phyloP scores from a whole-genome alignment of 495 filamentous ascomycete species.

The Haplographium delicatum region DNA sequence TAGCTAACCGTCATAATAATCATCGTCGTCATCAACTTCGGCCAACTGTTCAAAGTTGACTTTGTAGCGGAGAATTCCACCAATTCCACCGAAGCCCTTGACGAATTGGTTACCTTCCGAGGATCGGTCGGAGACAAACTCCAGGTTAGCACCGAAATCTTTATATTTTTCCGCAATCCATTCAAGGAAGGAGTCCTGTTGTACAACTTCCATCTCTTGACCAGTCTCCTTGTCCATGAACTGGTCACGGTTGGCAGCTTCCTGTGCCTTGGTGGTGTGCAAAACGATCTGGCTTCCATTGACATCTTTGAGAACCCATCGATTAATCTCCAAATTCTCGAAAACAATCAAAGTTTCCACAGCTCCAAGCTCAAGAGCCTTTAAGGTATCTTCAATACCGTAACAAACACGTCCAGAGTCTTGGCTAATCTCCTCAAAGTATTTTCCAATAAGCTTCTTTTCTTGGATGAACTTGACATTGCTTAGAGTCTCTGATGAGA shows the following conservation, averaged over 20 bases:
- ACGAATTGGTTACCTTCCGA: slow-evolving; percentile 99
- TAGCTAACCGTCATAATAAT: slow-evolving; percentile 96
- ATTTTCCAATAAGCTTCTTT: slow-evolving; percentile 97
- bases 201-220: slow-evolving; percentile 89
- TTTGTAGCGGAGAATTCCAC: slow-evolving; percentile 96
- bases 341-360: slow-evolving; percentile 95
- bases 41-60: slow-evolving; percentile 99
- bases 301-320: slow-evolving; percentile 80
- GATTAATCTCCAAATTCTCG: slow-evolving; percentile 90
- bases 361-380: slow-evolving; percentile 93
- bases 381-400: slow-evolving; percentile 94
- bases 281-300: slow-evolving; percentile 65
- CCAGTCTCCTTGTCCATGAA: slow-evolving; percentile 95
- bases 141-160: slow-evolving; percentile 92
- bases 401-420: slow-evolving; percentile 96
- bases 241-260: slow-evolving; percentile 63
- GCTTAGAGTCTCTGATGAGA: slow-evolving; percentile 90
- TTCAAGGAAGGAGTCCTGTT: slow-evolving; percentile 87
- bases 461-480: slow-evolving; percentile 99
- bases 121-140: slow-evolving; percentile 95
- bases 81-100: slow-evolving; percentile 98
- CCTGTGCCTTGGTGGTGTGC: slow-evolving; percentile 84
- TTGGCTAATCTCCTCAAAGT: slow-evolving; percentile 98
- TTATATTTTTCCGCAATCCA: slow-evolving; percentile 98
- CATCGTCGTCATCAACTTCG: slow-evolving; percentile 92